phyloP scores from a whole-genome alignment of 495 filamentous ascomycete genomes.

The Hypoxylon perforatum region DNA sequence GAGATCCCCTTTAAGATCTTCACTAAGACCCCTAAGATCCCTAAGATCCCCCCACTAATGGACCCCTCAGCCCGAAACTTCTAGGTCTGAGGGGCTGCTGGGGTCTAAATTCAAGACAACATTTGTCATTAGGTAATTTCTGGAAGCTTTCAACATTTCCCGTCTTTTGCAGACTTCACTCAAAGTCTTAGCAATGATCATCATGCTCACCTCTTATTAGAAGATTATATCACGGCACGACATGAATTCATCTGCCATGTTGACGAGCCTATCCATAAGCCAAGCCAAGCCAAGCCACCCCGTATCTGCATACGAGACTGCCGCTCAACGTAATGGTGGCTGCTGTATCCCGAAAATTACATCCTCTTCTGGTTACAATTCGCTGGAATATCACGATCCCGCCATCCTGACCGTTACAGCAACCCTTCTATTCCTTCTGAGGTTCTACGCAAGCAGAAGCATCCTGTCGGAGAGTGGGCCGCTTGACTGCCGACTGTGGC shows the following conservation, averaged over 20 bases:
- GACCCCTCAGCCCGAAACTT: not conserved
- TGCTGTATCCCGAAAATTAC: conserved; percentile 12
- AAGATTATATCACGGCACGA: not conserved
- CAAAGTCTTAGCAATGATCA: too few relatives aligned
- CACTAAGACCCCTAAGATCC: not conserved
- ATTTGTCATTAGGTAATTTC: not conserved
- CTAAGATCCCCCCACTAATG: not conserved
- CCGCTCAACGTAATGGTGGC: conserved; percentile 1
- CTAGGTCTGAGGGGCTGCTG: too few relatives aligned
- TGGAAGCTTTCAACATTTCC: too few relatives aligned
- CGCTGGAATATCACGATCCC: not conserved
- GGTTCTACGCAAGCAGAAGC: not conserved
- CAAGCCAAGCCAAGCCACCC: conserved; percentile 38
- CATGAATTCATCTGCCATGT: conserved; percentile 6
- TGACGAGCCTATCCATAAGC: conserved; percentile 17
- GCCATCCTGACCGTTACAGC: not conserved
- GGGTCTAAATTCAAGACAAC: not conserved
- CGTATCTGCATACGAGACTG: conserved; percentile 22
- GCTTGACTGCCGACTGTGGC: not conserved
- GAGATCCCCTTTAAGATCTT: not conserved
- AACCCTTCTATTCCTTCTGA: not conserved
- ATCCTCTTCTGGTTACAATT: not conserved
- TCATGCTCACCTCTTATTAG: too few relatives aligned
- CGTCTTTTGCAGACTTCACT: too few relatives aligned
- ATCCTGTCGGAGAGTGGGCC: not conserved